phyloP scores from a whole-genome alignment of 208 protist genomes.

The Acanthamoeba lugdunensis region DNA sequence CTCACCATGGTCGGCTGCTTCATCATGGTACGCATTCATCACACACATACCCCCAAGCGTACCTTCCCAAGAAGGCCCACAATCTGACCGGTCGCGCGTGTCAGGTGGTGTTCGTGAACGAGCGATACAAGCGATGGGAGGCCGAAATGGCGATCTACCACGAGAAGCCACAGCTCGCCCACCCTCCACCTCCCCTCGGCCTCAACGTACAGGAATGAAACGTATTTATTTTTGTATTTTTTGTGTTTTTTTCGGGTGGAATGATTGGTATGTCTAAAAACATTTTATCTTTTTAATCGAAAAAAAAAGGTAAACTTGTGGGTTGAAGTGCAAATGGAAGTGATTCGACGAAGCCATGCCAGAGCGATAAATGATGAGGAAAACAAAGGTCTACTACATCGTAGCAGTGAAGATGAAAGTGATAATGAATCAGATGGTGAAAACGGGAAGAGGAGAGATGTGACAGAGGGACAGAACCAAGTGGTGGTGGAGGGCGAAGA shows the following conservation, averaged over 20 bases:
- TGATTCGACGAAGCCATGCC: no score
- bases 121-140: not conserved
- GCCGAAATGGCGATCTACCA: not conserved
- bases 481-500: not conserved
- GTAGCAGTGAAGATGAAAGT: not conserved
- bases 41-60: no score
- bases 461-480: no score
- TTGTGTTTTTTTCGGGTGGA: not conserved
- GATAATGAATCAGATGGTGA: not conserved
- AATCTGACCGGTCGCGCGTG: not conserved
- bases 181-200: not conserved
- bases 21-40: not conserved
- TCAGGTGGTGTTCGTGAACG: not conserved
- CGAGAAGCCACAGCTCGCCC: not conserved
- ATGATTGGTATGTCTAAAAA: no score
- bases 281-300: no score
- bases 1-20: constrained; percentile 43
- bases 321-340: no score
- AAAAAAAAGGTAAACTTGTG: no score
- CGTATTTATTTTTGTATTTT: not conserved
- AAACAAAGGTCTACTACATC: no score
- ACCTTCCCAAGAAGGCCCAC: no score
- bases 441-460: not conserved
- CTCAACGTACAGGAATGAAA: no score
- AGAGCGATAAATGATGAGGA: no score